Percentiles rank a stretch among this genome's conserved stretches.
These are phyloP conservation scores for Entomortierella chlamydospora DNA, from an alignment of 192 early-diverging fungal genomes.

Conservation along the genomic window DNA sequence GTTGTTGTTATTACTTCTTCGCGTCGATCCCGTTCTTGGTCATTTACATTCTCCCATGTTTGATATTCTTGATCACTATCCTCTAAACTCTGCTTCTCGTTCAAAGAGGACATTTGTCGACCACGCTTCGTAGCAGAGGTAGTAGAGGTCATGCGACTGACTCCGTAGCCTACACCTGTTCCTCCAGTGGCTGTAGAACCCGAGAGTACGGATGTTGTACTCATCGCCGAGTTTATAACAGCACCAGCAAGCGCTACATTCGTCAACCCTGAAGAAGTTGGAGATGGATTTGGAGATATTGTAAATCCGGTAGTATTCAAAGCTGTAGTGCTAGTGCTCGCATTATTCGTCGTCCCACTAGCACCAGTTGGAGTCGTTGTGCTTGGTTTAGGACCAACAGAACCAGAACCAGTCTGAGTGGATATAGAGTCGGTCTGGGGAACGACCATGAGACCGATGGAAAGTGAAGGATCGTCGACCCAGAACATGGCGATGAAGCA, in stretches of 20 bases:
- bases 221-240: constrained; percentile 15
- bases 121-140: neutral
- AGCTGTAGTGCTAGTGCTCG: constrained; percentile 9
- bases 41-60: neutral
- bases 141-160: neutral
- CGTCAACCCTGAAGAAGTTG: constrained; percentile 5
- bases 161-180: neutral
- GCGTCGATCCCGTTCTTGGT: neutral
- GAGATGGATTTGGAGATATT: neutral
- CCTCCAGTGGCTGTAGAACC: neutral
- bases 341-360: too few species aligned
- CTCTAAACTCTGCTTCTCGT: neutral
- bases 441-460: constrained; percentile 44
- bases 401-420: constrained; percentile 10
- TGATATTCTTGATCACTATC: neutral
- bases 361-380: neutral
- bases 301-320: neutral
- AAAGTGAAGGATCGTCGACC: constrained; percentile 43
- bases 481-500: constrained; percentile 55
- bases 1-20: neutral
- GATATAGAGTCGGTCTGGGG: constrained; percentile 1
- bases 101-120: neutral
- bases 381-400: neutral
- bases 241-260: constrained; percentile 7
- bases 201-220: constrained; percentile 3